A percentile compares a stretch with the other conserved stretches of the same genome.
Conservation (phyloP, 192 early-diverging fungal species). For the Podila horticola region DNA sequence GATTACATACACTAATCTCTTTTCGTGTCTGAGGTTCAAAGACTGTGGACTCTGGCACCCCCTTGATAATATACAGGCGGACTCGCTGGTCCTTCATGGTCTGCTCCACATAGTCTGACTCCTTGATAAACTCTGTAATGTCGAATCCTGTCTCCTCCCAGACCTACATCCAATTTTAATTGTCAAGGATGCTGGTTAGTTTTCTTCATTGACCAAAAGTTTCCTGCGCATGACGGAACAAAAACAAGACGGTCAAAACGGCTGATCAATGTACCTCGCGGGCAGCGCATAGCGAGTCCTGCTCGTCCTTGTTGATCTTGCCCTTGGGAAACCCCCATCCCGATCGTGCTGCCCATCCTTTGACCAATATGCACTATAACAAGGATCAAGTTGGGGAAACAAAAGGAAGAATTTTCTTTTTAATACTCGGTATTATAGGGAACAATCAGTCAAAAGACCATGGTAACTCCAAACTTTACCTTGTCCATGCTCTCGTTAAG, state of each 20-base stretch:
- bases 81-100: conserved; percentile 92
- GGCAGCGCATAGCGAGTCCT: conserved; percentile 87
- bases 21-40: conserved; percentile 91
- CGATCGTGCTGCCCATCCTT: conserved; percentile 89
- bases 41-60: conserved; percentile 81
- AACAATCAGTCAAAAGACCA: too few relatives aligned
- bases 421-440: too few relatives aligned
- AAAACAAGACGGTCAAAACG: too few relatives aligned
- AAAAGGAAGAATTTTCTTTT: too few relatives aligned
- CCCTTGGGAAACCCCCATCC: conserved; percentile 99
- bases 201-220: too few relatives aligned
- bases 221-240: too few relatives aligned
- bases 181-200: too few relatives aligned
- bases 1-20: conserved; percentile 86
- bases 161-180: conserved; percentile 58
- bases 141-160: conserved; percentile 97
- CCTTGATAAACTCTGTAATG: conserved; percentile 69
- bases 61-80: conserved; percentile 90
- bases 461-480: conserved; percentile 30
- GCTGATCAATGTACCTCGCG: conserved; percentile 74
- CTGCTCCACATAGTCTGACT: conserved; percentile 87
- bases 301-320: conserved; percentile 98
- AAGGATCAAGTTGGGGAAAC: too few relatives aligned
- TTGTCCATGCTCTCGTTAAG: conserved; percentile 86
- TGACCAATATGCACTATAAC: conserved; percentile 80